These are phyloP conservation scores for Colletotrichum tropicale DNA, from an alignment of 2,329 filamentous ascomycete species.

Conservation along the genomic window DNA sequence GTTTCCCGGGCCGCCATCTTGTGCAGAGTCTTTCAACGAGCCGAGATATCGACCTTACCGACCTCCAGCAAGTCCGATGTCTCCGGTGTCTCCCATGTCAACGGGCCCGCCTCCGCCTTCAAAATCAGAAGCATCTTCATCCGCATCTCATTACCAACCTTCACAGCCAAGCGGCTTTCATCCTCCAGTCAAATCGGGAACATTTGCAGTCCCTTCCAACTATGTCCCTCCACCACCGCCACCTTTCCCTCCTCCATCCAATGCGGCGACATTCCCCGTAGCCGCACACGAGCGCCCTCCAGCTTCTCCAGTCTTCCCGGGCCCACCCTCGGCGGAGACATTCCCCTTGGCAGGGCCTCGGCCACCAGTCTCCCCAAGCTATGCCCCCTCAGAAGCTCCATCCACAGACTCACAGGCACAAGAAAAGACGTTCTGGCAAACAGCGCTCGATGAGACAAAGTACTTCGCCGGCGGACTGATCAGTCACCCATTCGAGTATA, in stretches of 20 bases:
- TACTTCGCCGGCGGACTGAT: slow-evolving; percentile 71
- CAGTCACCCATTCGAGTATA: slow-evolving; percentile 66
- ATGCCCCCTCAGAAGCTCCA: not conserved
- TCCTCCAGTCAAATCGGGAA: not conserved
- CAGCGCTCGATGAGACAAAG: slow-evolving; percentile 60
- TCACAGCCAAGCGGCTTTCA: not conserved
- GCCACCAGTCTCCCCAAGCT: not conserved
- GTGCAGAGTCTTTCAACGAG: not conserved
- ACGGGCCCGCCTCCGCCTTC: not conserved
- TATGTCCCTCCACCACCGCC: not conserved
- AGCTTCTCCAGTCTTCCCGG: not conserved
- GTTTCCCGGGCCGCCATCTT: not conserved
- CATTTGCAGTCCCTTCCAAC: not conserved
- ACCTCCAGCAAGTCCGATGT: not conserved
- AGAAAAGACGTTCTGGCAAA: slow-evolving; percentile 43
- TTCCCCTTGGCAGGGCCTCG: not conserved
- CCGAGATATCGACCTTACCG: not conserved
- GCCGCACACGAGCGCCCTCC: not conserved
- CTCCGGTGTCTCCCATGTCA: not conserved
- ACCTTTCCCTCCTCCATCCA: not conserved
- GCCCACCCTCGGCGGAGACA: not conserved
- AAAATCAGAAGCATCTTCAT: not conserved
- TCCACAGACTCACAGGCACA: not conserved
- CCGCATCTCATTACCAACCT: not conserved
- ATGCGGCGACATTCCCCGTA: not conserved